Percentiles rank a stretch among this genome's conserved stretches.
These are phyloP conservation scores for Hypoxylon sp. DNA, from an alignment of 2,329 filamentous ascomycete genomes.

Conservation along the genomic window DNA sequence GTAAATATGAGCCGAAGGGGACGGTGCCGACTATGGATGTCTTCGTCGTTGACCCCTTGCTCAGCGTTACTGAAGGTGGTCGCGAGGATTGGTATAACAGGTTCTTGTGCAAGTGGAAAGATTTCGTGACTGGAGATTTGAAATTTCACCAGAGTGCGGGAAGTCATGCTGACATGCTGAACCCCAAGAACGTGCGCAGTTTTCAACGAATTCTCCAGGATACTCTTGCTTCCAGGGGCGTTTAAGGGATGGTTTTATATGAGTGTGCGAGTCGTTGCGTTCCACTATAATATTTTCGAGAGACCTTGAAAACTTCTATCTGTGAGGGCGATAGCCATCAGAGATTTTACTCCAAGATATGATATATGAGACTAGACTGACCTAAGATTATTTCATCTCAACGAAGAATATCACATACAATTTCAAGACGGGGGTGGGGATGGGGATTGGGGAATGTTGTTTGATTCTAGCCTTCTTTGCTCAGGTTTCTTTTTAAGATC, in stretches of 20 bases:
- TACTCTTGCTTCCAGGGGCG: constrained; percentile 1
- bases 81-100: constrained; percentile 55
- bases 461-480: constrained; percentile 5
- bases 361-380: background rate
- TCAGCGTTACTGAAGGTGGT: constrained; percentile 46
- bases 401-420: background rate
- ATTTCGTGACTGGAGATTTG: constrained; percentile 49
- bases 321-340: background rate
- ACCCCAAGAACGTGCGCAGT: constrained; percentile 11
- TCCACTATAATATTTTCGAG: background rate
- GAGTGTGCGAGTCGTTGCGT: no score
- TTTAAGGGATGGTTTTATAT: background rate
- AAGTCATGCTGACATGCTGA: constrained; percentile 16
- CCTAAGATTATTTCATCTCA: background rate
- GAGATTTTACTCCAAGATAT: background rate
- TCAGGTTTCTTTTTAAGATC: background rate
- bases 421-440: background rate
- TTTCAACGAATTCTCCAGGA: constrained; percentile 16
- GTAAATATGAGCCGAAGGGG: constrained; percentile 62
- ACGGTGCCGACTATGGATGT: constrained; percentile 58
- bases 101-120: constrained; percentile 51
- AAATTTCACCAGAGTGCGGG: constrained; percentile 17
- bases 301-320: background rate
- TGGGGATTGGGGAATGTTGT: constrained; percentile 1
- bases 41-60: constrained; percentile 54